Evolutionary conservation across 2,329 filamentous ascomycete genomes (phyloP).

Genomic region (Fonsecaea multimorphosa): DNA sequence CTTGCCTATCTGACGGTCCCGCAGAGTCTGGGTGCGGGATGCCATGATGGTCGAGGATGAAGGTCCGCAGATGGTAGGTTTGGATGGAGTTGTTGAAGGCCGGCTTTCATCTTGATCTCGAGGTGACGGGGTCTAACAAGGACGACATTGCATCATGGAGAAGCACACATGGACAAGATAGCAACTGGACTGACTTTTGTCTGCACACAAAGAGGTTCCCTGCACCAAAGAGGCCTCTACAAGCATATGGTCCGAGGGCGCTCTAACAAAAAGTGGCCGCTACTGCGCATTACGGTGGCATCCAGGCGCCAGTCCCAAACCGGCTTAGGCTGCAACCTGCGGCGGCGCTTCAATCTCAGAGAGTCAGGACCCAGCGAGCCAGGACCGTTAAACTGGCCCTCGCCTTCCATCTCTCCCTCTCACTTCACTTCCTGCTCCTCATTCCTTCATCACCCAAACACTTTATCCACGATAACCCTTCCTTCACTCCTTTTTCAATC

Average conservation of each 20-base stretch:
- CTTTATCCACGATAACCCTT: conserved; percentile 14
- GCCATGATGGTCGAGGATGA: conserved; percentile 32
- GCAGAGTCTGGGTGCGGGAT: conserved; percentile 58
- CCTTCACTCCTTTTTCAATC: conserved; percentile 13
- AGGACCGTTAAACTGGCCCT: conserved; percentile 25
- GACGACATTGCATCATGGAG: conserved; percentile 17
- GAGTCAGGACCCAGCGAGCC: too few relatives aligned
- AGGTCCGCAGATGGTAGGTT: background rate
- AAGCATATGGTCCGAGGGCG: background rate
- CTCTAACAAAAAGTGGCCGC: background rate
- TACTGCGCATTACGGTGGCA: background rate
- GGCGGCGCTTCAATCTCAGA: conserved; percentile 41
- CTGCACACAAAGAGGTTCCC: background rate
- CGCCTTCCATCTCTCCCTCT: conserved; percentile 14
- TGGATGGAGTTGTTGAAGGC: background rate
- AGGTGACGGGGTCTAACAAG: background rate
- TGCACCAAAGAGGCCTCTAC: background rate
- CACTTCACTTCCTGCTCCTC: conserved; percentile 16
- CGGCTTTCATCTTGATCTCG: conserved; percentile 21
- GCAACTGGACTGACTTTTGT: background rate
- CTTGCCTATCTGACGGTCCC: conserved; percentile 75
- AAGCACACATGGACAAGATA: background rate
- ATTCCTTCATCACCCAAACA: conserved; percentile 22
- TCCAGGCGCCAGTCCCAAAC: background rate
- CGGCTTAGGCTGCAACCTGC: conserved; percentile 41